phyloP scores from a whole-genome alignment of 1,284 basidiomycete species.

The Melampsora americana region DNA sequence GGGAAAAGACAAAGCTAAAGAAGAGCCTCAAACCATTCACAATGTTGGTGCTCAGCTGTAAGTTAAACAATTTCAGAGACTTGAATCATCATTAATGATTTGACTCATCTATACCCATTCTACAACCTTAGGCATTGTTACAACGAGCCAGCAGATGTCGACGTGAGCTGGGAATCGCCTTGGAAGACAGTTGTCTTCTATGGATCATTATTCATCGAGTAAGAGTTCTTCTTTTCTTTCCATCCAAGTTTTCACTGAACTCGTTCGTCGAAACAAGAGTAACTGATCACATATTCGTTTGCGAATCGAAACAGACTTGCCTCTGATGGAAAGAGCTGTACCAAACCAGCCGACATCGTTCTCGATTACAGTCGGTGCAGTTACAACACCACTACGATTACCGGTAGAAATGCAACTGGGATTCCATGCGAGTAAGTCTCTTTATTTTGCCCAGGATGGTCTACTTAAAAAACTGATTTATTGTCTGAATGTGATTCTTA shows the following conservation, averaged over 20 bases:
- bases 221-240: not conserved
- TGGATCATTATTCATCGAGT: constrained; percentile 33
- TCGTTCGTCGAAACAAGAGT: not conserved
- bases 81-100: not conserved
- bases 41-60: constrained; percentile 38
- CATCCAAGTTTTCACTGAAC: not conserved
- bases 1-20: not conserved
- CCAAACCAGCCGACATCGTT: constrained; percentile 30
- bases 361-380: constrained; percentile 33
- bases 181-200: constrained; percentile 27
- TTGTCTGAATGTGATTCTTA: too few relatives aligned
- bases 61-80: not conserved
- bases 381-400: constrained; percentile 28
- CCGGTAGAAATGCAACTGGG: not conserved
- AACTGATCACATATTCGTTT: not conserved
- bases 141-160: not conserved
- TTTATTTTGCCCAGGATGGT: too few relatives aligned
- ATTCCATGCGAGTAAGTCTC: constrained; percentile 21
- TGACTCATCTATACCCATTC: not conserved
- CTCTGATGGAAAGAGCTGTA: constrained; percentile 5
- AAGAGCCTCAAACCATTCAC: constrained; percentile 8
- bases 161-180: not conserved
- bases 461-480: too few relatives aligned
- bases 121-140: constrained; percentile 10
- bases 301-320: constrained; percentile 2